Evolutionary conservation across 495 filamentous ascomycete species (phyloP), one percentile per base, ranked within the genome.

Genomic region (Penicillium tannophilum): DNA sequence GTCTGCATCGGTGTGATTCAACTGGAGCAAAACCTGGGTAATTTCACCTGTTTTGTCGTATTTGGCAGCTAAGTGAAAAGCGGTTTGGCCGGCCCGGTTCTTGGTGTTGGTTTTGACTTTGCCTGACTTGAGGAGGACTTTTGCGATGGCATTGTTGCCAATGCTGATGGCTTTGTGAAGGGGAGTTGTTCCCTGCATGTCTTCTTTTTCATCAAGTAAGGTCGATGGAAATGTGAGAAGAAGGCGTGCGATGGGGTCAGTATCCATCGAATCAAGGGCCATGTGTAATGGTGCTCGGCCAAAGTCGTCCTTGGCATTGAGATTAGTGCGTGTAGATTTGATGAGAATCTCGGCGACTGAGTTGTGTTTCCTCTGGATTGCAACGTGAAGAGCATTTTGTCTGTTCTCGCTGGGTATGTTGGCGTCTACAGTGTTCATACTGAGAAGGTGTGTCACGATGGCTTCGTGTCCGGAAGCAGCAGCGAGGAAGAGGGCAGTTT

Each of bases 231-330:
- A 52, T 3, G 12, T 17, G 30, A 52, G 33, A 16, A 52, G 14
- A 16, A 23, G 6, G 3, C 30, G 19, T 1, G 46, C 46, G 23
- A 16, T 17, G 1, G 48, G 16, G 10, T 52, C 17, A 16, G 28
- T 35, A 10, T 33, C n/a, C 2, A 23, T 7, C 4, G n/a, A 39
- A 12, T 52, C 23, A 12, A 52, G 28, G 9, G 48, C 48, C 3
- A 35, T 17, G 48, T 52, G 48, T 19, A 52, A 14, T n/a, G 48
- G 48, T 28, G 48, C 33, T 11, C 33, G 26, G 11, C 30, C 48
- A 26, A 17, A 35, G 19, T 36, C 10, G n/a, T 52, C 48, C 33
- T 33, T 52, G 11, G 48, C 48, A 35, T 52, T 52, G 48, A 52
- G 10, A 36, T 52, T 52, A 8, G 33, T 26, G 1, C 28, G 30